Percentiles rank a stretch among this genome's conserved stretches.
phyloP scores from a whole-genome alignment of 108 stramenopile genomes.

The Halocafeteria seosinensis region DNA sequence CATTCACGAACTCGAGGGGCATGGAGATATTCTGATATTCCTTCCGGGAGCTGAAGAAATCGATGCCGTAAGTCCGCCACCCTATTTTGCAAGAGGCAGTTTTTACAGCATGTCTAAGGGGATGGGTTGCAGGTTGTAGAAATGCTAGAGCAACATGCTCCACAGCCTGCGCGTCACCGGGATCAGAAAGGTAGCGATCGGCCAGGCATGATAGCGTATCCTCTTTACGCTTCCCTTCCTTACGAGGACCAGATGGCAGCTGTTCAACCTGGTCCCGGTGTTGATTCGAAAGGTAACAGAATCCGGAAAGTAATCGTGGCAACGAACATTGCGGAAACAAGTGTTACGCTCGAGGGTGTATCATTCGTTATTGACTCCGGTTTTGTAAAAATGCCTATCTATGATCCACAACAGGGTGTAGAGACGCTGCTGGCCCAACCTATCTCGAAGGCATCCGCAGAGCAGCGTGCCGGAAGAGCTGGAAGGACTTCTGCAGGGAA shows the following conservation, averaged over 20 bases:
- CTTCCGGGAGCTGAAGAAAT: conserved; percentile 88
- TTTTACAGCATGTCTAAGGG: no score
- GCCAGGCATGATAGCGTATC: conserved; percentile 30
- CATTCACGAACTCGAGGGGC: neutral
- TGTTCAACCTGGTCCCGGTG: conserved; percentile 4
- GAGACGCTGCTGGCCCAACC: neutral
- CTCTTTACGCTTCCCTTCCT: conserved; percentile 38
- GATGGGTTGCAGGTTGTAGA: no score
- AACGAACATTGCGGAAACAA: conserved; percentile 94
- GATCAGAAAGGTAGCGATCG: conserved; percentile 53
- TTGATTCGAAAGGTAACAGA: neutral
- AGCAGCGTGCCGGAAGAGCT: conserved; percentile 6
- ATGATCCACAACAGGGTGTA: neutral
- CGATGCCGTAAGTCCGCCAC: no score
- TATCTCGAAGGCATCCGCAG: conserved; percentile 4
- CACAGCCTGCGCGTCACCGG: no score
- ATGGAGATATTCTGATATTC: conserved; percentile 54
- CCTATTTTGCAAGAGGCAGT: no score
- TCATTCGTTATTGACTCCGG: conserved; percentile 1
- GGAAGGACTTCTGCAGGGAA: conserved; percentile 1
- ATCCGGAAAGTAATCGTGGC: conserved; percentile 64
- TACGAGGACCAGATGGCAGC: conserved; percentile 49
- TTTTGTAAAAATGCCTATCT: neutral
- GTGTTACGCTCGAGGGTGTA: conserved; percentile 55
- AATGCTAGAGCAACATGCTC: no score